phyloP scores from a whole-genome alignment of 148 eudicot species.

The Polygonum aviculare region DNA sequence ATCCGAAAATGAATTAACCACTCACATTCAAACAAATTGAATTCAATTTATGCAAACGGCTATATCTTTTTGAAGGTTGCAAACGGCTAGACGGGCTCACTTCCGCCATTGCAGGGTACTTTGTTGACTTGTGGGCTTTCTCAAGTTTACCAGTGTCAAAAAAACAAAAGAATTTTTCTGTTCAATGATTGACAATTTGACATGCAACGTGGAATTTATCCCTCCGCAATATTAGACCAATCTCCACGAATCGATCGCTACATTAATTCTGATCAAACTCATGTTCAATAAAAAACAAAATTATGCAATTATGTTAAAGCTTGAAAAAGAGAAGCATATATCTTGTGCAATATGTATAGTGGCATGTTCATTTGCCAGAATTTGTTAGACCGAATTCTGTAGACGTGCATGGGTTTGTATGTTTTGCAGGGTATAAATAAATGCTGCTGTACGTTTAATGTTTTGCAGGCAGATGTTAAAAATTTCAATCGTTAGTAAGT shows the following conservation, averaged over 20 bases:
- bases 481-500: background rate
- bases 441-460: background rate
- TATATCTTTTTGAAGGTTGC: background rate
- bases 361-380: background rate
- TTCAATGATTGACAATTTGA: background rate
- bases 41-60: background rate
- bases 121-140: constrained; percentile 6
- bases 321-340: too few species aligned
- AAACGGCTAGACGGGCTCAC: background rate
- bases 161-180: background rate
- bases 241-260: too few species aligned
- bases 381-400: background rate
- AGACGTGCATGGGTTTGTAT: background rate
- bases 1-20: background rate
- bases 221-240: too few species aligned
- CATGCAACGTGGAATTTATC: background rate
- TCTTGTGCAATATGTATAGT: too few species aligned
- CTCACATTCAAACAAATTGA: background rate
- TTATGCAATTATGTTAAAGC: too few species aligned
- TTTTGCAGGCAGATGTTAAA: background rate
- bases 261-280: background rate
- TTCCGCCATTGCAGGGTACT: constrained; percentile 6
- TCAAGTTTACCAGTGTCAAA: background rate
- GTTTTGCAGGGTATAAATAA: background rate
- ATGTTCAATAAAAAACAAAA: too few species aligned